These are phyloP conservation scores for Evansstolkia leycettana DNA, from an alignment of 495 filamentous ascomycete species.

Conservation along the genomic window DNA sequence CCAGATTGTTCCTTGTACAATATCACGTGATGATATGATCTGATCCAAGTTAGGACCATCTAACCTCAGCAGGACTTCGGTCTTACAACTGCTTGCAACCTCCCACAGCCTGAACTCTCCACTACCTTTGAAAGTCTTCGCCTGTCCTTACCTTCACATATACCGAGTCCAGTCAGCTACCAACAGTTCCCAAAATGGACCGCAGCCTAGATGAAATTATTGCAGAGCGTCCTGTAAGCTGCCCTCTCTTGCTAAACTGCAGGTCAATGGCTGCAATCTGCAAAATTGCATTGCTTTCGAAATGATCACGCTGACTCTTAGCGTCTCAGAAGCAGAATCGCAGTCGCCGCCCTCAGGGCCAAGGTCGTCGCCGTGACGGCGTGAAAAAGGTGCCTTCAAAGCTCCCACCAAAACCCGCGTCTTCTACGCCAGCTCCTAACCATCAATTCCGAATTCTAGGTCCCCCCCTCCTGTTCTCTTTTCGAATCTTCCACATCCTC, in stretches of 20 bases:
- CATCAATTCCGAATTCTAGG: slow-evolving; percentile 11
- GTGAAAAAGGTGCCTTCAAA: slow-evolving; percentile 58
- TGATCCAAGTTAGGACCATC: no score
- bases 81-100: no score
- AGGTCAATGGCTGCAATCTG: background rate
- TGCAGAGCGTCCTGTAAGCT: slow-evolving; percentile 61
- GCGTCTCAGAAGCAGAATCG: slow-evolving; percentile 19
- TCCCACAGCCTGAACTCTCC: no score
- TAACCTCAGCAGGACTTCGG: no score
- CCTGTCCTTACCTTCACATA: background rate
- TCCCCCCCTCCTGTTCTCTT: slow-evolving; percentile 30
- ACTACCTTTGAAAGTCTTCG: background rate
- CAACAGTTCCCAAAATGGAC: slow-evolving; percentile 45
- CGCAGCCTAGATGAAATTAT: slow-evolving; percentile 79
- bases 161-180: background rate
- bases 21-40: no score
- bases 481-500: slow-evolving; percentile 24
- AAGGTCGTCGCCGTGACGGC: slow-evolving; percentile 63
- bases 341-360: slow-evolving; percentile 44
- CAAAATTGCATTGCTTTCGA: no score
- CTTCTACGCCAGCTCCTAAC: background rate
- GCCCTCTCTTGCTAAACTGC: background rate
- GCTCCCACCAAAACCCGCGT: no score
- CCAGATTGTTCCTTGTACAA: no score
- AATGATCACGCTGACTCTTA: slow-evolving; percentile 16